Conservation (phyloP, 116 monocot species). For the Cymodocea nodosa region DNA sequence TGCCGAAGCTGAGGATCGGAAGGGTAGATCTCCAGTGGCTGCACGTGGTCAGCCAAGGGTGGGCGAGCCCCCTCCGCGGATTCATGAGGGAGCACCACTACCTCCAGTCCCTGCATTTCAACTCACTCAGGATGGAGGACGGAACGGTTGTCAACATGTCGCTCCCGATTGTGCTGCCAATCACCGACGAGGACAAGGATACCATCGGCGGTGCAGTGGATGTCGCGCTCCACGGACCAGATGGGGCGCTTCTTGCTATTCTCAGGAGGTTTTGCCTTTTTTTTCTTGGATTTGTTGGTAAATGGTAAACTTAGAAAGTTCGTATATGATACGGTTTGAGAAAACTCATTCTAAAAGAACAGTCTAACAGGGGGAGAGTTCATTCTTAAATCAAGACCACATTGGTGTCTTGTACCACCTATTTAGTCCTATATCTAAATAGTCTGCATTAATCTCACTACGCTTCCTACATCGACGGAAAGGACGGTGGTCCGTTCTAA, state of each 20-base stretch:
- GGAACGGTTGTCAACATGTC: slow-evolving; percentile 97
- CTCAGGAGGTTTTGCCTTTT: slow-evolving; percentile 43
- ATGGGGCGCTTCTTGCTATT: slow-evolving; percentile 56
- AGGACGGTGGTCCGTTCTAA: no score
- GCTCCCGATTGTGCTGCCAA: slow-evolving; percentile 81
- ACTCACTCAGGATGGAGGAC: slow-evolving; percentile 48
- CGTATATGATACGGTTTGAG: no score
- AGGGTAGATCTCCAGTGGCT: slow-evolving; percentile 82
- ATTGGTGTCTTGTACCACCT: no score
- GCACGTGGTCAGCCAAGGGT: slow-evolving; percentile 84
- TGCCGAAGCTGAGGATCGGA: slow-evolving; percentile 47
- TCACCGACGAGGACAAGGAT: slow-evolving; percentile 50
- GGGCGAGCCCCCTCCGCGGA: slow-evolving; percentile 92
- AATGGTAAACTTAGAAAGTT: neutral
- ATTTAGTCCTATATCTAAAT: no score
- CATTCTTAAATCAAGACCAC: no score
- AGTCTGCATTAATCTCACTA: no score
- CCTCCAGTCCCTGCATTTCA: slow-evolving; percentile 87
- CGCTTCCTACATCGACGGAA: no score
- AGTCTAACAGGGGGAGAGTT: no score
- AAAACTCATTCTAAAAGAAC: no score
- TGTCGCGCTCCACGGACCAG: slow-evolving; percentile 53
- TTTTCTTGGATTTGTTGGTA: neutral
- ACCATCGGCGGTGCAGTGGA: slow-evolving; percentile 26
- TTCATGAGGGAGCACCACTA: slow-evolving; percentile 97